A percentile compares a stretch with the other conserved stretches of the same genome.
Conservation (phyloP, 169 alveolate genomes). For the Prorocentrum cordatum region DNA sequence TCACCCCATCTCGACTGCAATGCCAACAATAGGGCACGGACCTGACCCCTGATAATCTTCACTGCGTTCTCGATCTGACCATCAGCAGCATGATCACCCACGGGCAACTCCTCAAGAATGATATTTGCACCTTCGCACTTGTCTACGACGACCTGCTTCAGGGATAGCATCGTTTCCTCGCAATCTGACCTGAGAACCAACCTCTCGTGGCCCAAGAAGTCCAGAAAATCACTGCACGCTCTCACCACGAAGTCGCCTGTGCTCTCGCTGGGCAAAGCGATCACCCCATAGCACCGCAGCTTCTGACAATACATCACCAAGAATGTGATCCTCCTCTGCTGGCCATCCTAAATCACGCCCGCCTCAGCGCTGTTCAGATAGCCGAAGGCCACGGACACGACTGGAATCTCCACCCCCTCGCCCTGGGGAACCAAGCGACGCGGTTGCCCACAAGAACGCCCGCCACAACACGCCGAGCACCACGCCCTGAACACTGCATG, state of each 20-base stretch:
- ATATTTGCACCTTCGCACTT: background rate
- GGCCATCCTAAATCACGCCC: too few relatives aligned
- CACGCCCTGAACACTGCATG: too few relatives aligned
- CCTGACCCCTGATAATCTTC: background rate
- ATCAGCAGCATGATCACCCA: background rate
- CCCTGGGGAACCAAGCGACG: too few relatives aligned
- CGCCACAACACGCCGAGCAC: too few relatives aligned
- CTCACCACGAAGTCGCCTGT: background rate
- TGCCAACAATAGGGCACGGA: background rate
- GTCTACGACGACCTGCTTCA: background rate
- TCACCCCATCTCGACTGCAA: background rate
- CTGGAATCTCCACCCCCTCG: too few relatives aligned
- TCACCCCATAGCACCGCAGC: background rate
- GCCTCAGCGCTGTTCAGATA: too few relatives aligned
- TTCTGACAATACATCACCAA: background rate
- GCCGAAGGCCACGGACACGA: too few relatives aligned
- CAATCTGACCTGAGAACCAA: background rate
- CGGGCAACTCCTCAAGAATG: background rate
- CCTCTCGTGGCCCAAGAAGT: background rate
- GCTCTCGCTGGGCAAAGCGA: background rate
- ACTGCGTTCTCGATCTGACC: background rate
- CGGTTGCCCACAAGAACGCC: too few relatives aligned
- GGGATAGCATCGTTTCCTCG: background rate
- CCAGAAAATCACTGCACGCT: background rate
- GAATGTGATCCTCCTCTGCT: background rate